These are phyloP conservation scores for Apiospora koreana DNA, from an alignment of 2,329 filamentous ascomycete species.

Conservation along the genomic window DNA sequence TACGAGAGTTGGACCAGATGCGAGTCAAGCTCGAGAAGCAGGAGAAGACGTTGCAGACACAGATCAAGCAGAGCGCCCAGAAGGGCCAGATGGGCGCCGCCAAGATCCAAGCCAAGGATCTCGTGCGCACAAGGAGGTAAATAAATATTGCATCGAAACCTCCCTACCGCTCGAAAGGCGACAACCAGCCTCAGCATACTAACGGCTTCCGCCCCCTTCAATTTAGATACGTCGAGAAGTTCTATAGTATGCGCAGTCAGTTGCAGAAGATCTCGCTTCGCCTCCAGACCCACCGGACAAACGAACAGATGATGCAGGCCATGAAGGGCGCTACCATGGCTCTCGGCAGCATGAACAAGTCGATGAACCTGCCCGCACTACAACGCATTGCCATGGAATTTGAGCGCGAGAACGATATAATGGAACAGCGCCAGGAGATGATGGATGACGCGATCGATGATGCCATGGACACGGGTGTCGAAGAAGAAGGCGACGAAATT, in stretches of 20 bases:
- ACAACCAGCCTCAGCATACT: conserved; percentile 30
- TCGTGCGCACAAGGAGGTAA: conserved; percentile 85
- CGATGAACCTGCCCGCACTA: conserved; percentile 94
- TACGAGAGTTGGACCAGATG: conserved; percentile 93
- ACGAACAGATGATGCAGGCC: conserved; percentile 99
- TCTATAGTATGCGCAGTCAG: conserved; percentile 97
- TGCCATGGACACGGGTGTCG: conserved; percentile 84
- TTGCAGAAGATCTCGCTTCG: conserved; percentile 92
- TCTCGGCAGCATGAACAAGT: conserved; percentile 93
- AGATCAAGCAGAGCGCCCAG: conserved; percentile 98
- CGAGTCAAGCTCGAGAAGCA: conserved; percentile 96
- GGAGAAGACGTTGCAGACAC: conserved; percentile 92
- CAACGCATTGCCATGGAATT: conserved; percentile 99
- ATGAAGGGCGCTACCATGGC: conserved; percentile 98
- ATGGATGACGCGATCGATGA: conserved; percentile 99
- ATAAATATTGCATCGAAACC: conserved; percentile 11
- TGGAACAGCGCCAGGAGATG: conserved; percentile 99
- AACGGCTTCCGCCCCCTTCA: background rate
- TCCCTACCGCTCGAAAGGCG: background rate
- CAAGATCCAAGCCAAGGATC: conserved; percentile 96
- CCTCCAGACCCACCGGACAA: conserved; percentile 97
- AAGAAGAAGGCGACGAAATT: conserved; percentile 95
- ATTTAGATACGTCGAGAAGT: conserved; percentile 85
- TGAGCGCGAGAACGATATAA: conserved; percentile 97
- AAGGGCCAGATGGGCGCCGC: conserved; percentile 98